Conservation (phyloP, 2,329 filamentous ascomycete species). For the Colletotrichum salicis region DNA sequence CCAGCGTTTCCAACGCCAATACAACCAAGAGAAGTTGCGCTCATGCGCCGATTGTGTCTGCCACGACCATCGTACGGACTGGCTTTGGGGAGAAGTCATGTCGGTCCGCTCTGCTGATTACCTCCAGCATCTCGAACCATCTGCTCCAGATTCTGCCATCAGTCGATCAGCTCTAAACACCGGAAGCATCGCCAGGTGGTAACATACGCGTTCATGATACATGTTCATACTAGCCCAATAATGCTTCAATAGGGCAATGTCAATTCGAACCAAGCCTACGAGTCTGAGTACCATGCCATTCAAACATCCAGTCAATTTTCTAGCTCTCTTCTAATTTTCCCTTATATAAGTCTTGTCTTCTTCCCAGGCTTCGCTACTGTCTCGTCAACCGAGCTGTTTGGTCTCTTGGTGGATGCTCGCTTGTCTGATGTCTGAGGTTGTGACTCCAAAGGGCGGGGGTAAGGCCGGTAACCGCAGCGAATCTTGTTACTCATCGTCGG, state of each 20-base stretch:
- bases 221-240: too few species aligned
- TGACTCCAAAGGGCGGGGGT: background rate
- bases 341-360: background rate
- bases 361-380: background rate
- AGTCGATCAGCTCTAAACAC: background rate
- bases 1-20: conserved; percentile 8
- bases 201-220: too few species aligned
- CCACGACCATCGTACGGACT: background rate
- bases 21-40: background rate
- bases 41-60: background rate
- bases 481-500: background rate
- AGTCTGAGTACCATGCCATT: background rate
- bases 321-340: background rate
- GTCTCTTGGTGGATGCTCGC: background rate
- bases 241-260: too few species aligned
- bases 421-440: background rate
- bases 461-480: background rate
- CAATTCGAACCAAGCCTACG: background rate
- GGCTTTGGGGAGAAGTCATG: background rate
- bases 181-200: too few species aligned
- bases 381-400: background rate
- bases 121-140: too few species aligned
- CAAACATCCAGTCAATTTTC: background rate
- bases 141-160: background rate
- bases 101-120: background rate